These are phyloP conservation scores for Viridothelium virens DNA, from an alignment of 495 filamentous ascomycete species.

Conservation along the genomic window DNA sequence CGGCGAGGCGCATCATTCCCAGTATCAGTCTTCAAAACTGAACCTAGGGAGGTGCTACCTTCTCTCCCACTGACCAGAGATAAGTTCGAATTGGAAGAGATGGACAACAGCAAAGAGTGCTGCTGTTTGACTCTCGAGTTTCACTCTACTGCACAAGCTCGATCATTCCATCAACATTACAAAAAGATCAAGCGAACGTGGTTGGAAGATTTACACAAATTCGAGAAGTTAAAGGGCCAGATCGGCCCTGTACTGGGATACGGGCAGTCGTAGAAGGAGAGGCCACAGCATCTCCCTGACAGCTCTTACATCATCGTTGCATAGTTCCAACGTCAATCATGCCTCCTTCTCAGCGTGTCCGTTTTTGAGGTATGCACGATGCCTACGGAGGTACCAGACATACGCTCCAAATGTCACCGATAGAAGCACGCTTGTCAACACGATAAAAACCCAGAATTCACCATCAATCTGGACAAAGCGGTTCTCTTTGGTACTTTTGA, in stretches of 20 bases:
- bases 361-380: neutral
- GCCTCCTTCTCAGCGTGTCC: neutral
- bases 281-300: neutral
- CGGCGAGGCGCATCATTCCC: neutral
- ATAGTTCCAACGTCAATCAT: neutral
- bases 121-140: neutral
- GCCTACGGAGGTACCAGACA: neutral
- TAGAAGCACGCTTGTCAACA: neutral
- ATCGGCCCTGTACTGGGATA: neutral
- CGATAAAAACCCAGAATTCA: neutral
- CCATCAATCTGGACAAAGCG: neutral
- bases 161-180: neutral
- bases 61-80: neutral
- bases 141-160: neutral
- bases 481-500: neutral
- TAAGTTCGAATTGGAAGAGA: neutral
- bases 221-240: neutral
- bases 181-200: neutral
- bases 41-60: neutral
- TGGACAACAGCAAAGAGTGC: neutral
- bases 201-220: neutral
- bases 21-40: neutral
- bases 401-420: neutral
- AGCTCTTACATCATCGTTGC: neutral
- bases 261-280: neutral